Evolutionary conservation across 1,284 basidiomycete genomes (phyloP), one percentile per base, ranked within the genome.

Genomic region (Butyriboletus appendiculatus): DNA sequence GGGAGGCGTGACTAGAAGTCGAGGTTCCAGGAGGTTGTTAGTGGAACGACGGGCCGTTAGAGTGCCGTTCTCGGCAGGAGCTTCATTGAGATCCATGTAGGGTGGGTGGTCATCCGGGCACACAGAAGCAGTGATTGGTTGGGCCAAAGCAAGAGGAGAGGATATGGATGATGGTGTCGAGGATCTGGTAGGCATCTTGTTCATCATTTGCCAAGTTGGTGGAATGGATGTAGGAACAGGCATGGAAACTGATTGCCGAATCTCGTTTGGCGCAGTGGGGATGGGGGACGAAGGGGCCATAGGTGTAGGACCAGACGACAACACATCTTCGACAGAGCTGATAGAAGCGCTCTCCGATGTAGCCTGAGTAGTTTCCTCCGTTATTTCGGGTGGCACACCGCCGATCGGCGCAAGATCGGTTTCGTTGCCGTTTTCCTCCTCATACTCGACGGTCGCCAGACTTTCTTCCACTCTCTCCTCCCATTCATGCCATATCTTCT

Each of bases 401-500:
- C 82, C 81, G 45, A 81, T 81, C 15, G 72, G 74, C 28, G 53
- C 67, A 28, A 69, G 68, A 37, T 68, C 67, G 26, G 54, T 40
- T 56, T 72, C 76, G 15, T 69, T 48, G 3, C 74, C 77, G 41
- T 75, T 78, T 8, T 76, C 73, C 40, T 75, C 77, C 18, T 65
- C 85, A 4, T 84, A 81, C 39, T 81, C 75, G 30, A 58, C 48
- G 28, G 80, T 80, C 3, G 81, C 84, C 39, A 98, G 72, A 42
- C 82, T 78, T 62, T 80, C 76, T 52, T 81, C 89, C 28, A 98
- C 90, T 63, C 86, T 87, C 69, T 92, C 91, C 70, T 98, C 92
- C 95, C 96, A 99, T 72, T 99, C 97, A 63, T 91, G 89, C 72
- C 97, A 88, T 26, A 98, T 92, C 75, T 97, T 97, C 76, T 99